Conservation (phyloP, 169 alveolate genomes). For the Theileria equi region DNA sequence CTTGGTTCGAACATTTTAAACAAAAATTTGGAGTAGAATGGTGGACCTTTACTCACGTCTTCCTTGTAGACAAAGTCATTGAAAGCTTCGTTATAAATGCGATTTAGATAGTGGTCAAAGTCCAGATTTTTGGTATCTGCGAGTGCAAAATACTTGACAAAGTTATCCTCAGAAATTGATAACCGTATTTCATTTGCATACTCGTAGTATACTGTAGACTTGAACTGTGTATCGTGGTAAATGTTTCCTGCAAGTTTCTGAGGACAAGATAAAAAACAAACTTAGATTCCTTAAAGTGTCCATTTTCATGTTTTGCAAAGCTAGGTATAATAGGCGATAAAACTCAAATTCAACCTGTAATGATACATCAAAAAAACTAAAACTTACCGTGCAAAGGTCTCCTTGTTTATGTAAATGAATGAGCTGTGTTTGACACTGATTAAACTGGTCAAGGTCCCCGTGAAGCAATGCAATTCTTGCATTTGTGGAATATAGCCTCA, state of each 20-base stretch:
- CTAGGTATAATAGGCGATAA: slow-evolving; percentile 61
- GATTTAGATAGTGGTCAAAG: neutral
- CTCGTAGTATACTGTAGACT: slow-evolving; percentile 4
- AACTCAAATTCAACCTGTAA: slow-evolving; percentile 61
- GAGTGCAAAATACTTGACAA: slow-evolving; percentile 44
- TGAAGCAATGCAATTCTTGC: slow-evolving; percentile 90
- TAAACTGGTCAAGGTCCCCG: slow-evolving; percentile 90
- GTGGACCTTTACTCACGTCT: slow-evolving; percentile 6
- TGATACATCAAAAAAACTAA: neutral
- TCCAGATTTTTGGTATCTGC: slow-evolving; percentile 46
- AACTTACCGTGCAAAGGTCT: neutral
- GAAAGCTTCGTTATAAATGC: slow-evolving; percentile 39
- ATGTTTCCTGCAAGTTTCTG: neutral
- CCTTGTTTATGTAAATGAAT: slow-evolving; percentile 76
- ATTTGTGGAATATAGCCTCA: slow-evolving; percentile 88
- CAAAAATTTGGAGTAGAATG: slow-evolving; percentile 33
- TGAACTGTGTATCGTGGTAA: slow-evolving; percentile 12
- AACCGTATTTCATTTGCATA: slow-evolving; percentile 45
- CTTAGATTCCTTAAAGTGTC: slow-evolving; percentile 45
- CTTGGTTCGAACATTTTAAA: slow-evolving; percentile 61
- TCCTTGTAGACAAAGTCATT: slow-evolving; percentile 7
- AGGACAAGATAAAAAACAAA: slow-evolving; percentile 3
- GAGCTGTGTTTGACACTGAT: slow-evolving; percentile 91
- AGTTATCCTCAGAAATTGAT: slow-evolving; percentile 45
- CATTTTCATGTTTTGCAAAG: slow-evolving; percentile 73